Conservation (phyloP, 2,329 filamentous ascomycete genomes). For the Phyllosticta capitalensis region DNA sequence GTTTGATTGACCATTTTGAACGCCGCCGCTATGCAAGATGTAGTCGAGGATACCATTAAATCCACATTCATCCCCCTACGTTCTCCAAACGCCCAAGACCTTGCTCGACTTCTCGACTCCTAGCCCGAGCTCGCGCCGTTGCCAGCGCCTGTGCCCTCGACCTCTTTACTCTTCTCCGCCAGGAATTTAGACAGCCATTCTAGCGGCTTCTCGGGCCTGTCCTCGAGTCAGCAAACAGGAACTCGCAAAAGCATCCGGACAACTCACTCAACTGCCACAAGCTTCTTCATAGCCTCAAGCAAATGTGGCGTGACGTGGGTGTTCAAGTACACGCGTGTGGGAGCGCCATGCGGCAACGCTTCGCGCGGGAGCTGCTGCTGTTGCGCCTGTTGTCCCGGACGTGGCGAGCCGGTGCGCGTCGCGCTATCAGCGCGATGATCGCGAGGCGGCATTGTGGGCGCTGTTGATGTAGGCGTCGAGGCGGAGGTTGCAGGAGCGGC, state of each 20-base stretch:
- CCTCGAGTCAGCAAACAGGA: background rate
- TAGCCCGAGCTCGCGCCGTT: background rate
- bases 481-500: slow-evolving; percentile 5
- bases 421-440: background rate
- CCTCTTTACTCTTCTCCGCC: slow-evolving; percentile 37
- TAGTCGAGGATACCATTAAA: slow-evolving; percentile 3
- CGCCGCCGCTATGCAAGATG: slow-evolving; percentile 12
- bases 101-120: no score
- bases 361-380: slow-evolving; percentile 17
- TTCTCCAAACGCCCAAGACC: background rate
- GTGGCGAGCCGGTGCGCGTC: slow-evolving; percentile 17
- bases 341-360: slow-evolving; percentile 37
- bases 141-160: slow-evolving; percentile 29
- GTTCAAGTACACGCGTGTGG: slow-evolving; percentile 41
- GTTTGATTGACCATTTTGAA: slow-evolving; percentile 3
- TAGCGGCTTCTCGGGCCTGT: slow-evolving; percentile 40
- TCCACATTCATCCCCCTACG: background rate
- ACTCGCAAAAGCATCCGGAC: background rate
- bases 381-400: slow-evolving; percentile 1
- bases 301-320: slow-evolving; percentile 41
- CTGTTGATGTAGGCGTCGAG: background rate
- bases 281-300: slow-evolving; percentile 43
- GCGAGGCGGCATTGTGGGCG: slow-evolving; percentile 4
- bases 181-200: slow-evolving; percentile 41
- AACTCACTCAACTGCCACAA: slow-evolving; percentile 36